Conservation (phyloP, 345 rosid genomes). For the Alliaria petiolata region DNA sequence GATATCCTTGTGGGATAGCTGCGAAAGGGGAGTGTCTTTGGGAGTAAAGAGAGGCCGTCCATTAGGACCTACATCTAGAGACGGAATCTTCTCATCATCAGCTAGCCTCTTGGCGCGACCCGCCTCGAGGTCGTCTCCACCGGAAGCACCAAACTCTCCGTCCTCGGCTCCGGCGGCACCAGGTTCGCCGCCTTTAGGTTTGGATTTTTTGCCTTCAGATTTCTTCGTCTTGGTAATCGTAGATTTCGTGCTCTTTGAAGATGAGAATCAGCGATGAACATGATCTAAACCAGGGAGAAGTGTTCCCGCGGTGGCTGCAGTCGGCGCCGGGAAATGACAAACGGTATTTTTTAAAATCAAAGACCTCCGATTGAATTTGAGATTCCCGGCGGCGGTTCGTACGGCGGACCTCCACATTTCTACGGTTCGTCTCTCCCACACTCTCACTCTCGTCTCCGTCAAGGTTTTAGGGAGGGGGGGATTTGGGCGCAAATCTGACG, state of each 20-base stretch:
- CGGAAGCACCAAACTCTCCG: slow-evolving; percentile 34
- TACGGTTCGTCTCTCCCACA: neutral
- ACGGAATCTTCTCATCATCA: slow-evolving; percentile 60
- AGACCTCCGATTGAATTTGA: slow-evolving; percentile 6
- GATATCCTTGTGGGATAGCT: slow-evolving; percentile 54
- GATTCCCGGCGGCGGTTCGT: slow-evolving; percentile 15
- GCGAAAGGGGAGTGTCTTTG: slow-evolving; percentile 49
- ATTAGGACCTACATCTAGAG: slow-evolving; percentile 66
- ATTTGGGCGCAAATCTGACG: slow-evolving; percentile 25
- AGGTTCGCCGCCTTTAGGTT: slow-evolving; percentile 34
- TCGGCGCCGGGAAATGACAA: slow-evolving; percentile 17
- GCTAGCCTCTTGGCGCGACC: slow-evolving; percentile 56
- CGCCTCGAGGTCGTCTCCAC: slow-evolving; percentile 41
- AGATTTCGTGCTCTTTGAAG: slow-evolving; percentile 37
- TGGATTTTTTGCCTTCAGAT: slow-evolving; percentile 43
- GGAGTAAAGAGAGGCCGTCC: slow-evolving; percentile 76
- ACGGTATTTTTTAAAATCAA: neutral
- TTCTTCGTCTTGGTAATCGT: slow-evolving; percentile 40
- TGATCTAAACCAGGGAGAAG: slow-evolving; percentile 19
- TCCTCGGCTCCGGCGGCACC: slow-evolving; percentile 30
- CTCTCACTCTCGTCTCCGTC: slow-evolving; percentile 9
- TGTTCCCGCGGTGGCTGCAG: slow-evolving; percentile 2
- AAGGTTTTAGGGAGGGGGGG: slow-evolving; percentile 35
- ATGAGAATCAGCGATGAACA: slow-evolving; percentile 28
- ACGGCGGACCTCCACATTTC: slow-evolving; percentile 30